These are phyloP conservation scores for Hapsidospora chrysogenum DNA, from an alignment of 495 filamentous ascomycete genomes.

Conservation along the genomic window DNA sequence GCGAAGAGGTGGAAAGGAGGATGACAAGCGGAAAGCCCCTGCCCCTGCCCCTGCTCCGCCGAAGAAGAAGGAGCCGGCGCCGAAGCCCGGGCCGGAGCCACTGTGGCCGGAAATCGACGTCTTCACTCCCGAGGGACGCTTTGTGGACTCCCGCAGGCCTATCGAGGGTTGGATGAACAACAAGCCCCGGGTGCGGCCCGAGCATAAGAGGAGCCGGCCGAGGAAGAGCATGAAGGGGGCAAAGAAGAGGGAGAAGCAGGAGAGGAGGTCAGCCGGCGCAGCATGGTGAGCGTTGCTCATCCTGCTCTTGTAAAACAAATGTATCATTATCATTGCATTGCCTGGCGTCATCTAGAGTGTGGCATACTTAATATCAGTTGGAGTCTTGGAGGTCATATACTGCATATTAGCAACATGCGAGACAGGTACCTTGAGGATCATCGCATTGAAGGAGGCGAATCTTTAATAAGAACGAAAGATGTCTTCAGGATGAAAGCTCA, in stretches of 20 bases:
- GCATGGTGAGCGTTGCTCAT: background rate
- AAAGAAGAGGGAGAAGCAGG: conserved; percentile 33
- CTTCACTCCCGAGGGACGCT: conserved; percentile 66
- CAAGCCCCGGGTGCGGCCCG: conserved; percentile 12
- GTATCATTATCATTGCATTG: background rate
- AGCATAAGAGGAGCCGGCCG: conserved; percentile 16
- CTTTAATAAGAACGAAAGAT: too few relatives aligned
- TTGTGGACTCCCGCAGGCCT: conserved; percentile 47
- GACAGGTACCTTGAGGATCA: too few relatives aligned
- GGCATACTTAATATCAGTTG: too few relatives aligned
- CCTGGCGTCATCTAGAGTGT: background rate
- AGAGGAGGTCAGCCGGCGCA: conserved; percentile 7
- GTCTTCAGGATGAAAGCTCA: too few relatives aligned
- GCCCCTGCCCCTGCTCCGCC: background rate
- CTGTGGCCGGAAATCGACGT: conserved; percentile 63
- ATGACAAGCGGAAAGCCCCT: background rate
- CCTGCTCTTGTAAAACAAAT: background rate
- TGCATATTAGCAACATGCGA: too few relatives aligned
- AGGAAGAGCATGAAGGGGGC: conserved; percentile 42
- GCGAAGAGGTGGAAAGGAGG: background rate
- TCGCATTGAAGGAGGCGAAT: too few relatives aligned
- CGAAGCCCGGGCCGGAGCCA: conserved; percentile 5
- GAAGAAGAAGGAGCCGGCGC: background rate
- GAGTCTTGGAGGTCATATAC: too few relatives aligned
- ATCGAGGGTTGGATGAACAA: conserved; percentile 55